phyloP scores from a whole-genome alignment of 2,329 filamentous ascomycete genomes.

The Aspergillus sp. region DNA sequence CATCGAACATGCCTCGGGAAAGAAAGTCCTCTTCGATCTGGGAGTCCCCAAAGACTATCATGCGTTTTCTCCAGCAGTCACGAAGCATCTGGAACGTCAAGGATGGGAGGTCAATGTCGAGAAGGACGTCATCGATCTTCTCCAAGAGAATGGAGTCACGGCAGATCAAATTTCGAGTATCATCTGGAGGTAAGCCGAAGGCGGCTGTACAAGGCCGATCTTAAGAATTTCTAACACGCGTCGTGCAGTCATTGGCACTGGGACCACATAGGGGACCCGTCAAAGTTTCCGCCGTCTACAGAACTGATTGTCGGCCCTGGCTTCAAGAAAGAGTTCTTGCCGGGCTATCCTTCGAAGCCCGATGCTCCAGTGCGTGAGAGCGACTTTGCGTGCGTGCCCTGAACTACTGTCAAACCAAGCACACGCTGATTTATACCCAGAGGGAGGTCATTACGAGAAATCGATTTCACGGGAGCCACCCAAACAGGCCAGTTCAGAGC shows the following conservation, averaged over 20 bases:
- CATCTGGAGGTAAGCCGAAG: neutral
- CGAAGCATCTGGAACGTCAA: neutral
- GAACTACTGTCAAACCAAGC: neutral
- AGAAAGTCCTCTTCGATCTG: slow-evolving; percentile 48
- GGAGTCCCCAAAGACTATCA: slow-evolving; percentile 48
- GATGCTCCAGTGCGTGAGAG: slow-evolving; percentile 40
- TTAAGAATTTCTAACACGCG: neutral
- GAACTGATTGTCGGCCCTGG: slow-evolving; percentile 50
- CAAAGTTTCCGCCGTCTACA: slow-evolving; percentile 43
- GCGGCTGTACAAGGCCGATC: neutral
- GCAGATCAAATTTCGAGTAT: neutral
- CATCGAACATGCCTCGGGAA: slow-evolving; percentile 30
- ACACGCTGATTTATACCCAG: neutral
- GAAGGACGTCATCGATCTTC: slow-evolving; percentile 4
- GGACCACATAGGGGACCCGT: slow-evolving; percentile 46
- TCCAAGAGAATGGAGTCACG: neutral
- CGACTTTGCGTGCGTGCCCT: slow-evolving; percentile 37
- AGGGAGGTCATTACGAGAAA: slow-evolving; percentile 26
- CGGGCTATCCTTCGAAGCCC: slow-evolving; percentile 45
- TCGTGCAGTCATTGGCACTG: slow-evolving; percentile 32
- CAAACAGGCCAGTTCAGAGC: slow-evolving; percentile 34
- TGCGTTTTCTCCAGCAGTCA: slow-evolving; percentile 30
- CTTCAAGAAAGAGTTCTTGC: slow-evolving; percentile 42
- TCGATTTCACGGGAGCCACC: slow-evolving; percentile 16
- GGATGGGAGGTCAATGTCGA: neutral